phyloP scores from a whole-genome alignment of 176 grass and related monocot species.

The Oryza rufipogon region DNA sequence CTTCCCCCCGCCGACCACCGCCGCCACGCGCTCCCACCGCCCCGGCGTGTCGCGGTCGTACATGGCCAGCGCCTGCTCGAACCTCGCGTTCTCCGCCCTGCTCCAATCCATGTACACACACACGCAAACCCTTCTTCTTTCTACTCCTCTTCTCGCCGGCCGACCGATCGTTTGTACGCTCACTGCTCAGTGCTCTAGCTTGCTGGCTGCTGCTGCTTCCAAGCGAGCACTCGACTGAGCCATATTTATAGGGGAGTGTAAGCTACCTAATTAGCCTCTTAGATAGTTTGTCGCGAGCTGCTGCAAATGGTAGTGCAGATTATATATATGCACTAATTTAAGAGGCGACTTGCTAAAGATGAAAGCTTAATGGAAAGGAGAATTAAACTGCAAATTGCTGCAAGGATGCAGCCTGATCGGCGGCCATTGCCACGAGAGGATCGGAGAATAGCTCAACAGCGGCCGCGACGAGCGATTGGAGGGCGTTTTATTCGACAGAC shows the following conservation, averaged over 20 bases:
- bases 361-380: background rate
- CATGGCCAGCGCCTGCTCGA: constrained; percentile 57
- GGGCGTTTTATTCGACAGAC: constrained; percentile 48
- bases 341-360: constrained; percentile 40
- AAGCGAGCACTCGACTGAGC: background rate
- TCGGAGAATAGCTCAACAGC: constrained; percentile 20
- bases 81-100: constrained; percentile 50
- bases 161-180: background rate
- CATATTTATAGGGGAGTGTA: constrained; percentile 43
- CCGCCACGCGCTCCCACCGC: constrained; percentile 57
- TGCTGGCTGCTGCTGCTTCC: constrained; percentile 2
- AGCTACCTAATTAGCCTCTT: background rate
- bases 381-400: constrained; percentile 32
- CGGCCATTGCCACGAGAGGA: constrained; percentile 2
- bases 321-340: constrained; percentile 31
- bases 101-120: constrained; percentile 47
- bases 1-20: constrained; percentile 53
- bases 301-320: constrained; percentile 26
- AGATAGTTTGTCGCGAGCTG: constrained; percentile 2
- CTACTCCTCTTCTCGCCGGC: background rate
- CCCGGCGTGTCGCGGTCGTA: constrained; percentile 50
- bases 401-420: background rate
- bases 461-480: constrained; percentile 34
- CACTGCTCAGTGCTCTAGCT: background rate
- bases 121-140: background rate